Evolutionary conservation across 2,329 filamentous ascomycete species (phyloP), one percentile per base, ranked within the genome.

Genomic region (Raffaelea albimanens): DNA sequence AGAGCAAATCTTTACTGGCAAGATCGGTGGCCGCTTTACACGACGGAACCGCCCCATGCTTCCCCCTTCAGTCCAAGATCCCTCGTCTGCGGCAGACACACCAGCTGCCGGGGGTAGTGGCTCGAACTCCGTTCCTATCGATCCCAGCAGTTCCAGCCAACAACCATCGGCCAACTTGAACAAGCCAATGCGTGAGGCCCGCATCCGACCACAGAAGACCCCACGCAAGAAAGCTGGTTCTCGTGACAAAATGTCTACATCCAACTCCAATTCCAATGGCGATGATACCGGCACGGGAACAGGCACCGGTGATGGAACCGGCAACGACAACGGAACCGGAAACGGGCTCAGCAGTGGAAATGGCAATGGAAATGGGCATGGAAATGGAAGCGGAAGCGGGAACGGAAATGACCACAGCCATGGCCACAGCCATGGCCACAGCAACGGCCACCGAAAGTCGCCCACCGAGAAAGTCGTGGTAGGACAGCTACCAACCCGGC

Each of bases 1-100:
- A 5, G 87, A 94, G 58, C 85, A 90, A 53, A 72, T 94, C 2
- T 94, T 93, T 52, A 88, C 86, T 0, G 87, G 87, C 3, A 85
- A 83, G 58, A 70, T 73, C 18, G 63, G 61, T 4, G 67, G 67
- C 4, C 63, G 68, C 58, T 59, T 70, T 64, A 42, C 54, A 31
- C 57, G 52, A 34, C 59, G 53, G 14, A 58, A 52, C 40, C 63
- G 43, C 7, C 38, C 47, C 10, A 46, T 47, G 40, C 52, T 47
- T n/a, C 41, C 43, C 3, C 46, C 47, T 29, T 41, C 45, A 5
- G 36, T n/a, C 7, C 25, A 29, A 13, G 25, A 29, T 13, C 13
- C 25, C 3, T 1, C 40, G 5, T 21, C 14, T 16, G 21, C 29
- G 4, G n/a, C 29, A 16, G 22, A 9, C 2, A 18, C 20, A 19